These are phyloP conservation scores for Buddleja alternifolia DNA, from an alignment of 257 asterid genomes.

Conservation along the genomic window DNA sequence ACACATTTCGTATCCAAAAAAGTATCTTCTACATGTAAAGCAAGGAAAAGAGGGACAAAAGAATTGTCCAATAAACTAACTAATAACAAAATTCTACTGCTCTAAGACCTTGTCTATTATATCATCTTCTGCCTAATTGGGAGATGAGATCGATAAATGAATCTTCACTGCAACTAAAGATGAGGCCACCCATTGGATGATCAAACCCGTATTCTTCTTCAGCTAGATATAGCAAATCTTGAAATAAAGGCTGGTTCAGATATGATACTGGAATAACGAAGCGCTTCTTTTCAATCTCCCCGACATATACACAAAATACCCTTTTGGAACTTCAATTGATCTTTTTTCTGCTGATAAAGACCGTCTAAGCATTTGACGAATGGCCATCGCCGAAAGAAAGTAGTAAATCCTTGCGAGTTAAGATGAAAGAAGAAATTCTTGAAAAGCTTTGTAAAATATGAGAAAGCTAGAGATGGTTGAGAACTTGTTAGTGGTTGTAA, in stretches of 20 bases:
- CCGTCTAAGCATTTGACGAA: conserved; percentile 25
- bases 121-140: conserved; percentile 23
- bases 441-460: neutral
- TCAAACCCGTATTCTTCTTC: conserved; percentile 31
- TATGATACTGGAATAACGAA: conserved; percentile 26
- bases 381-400: conserved; percentile 8
- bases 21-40: too few species aligned
- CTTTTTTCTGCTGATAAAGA: conserved; percentile 33
- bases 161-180: conserved; percentile 31
- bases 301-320: conserved; percentile 38
- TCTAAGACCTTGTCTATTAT: neutral
- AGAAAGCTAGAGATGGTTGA: neutral
- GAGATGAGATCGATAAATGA: conserved; percentile 28
- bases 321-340: conserved; percentile 40
- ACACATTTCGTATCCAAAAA: neutral
- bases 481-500: neutral
- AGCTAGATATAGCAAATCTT: conserved; percentile 27
- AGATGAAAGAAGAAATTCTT: neutral
- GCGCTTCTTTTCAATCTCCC: conserved; percentile 26
- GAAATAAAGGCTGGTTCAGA: conserved; percentile 27
- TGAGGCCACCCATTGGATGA: conserved; percentile 23
- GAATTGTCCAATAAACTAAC: neutral
- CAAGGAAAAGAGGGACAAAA: too few species aligned
- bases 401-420: neutral
- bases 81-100: neutral